Conservation (phyloP, 805 yeast species). For the Candida glaebosa region DNA sequence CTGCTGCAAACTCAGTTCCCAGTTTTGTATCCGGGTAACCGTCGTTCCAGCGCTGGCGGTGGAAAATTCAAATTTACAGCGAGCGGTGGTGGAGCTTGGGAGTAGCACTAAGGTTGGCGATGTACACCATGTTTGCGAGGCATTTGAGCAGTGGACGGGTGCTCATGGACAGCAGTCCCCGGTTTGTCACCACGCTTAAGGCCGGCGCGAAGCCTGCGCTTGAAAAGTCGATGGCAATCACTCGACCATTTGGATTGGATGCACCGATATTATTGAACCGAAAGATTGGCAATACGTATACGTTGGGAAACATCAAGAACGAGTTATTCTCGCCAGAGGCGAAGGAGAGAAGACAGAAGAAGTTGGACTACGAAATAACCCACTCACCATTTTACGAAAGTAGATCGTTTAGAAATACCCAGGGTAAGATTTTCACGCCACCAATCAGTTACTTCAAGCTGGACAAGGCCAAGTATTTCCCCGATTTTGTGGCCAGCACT, state of each 20-base stretch:
- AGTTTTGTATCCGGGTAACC: slow-evolving; percentile 1
- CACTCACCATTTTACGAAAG: slow-evolving; percentile 44
- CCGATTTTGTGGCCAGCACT: slow-evolving; percentile 65
- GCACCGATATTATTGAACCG: slow-evolving; percentile 25
- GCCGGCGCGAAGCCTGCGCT: slow-evolving; percentile 40
- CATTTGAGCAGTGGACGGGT: slow-evolving; percentile 1
- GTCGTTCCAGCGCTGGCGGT: neutral
- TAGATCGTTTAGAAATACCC: slow-evolving; percentile 57
- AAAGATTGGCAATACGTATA: slow-evolving; percentile 14
- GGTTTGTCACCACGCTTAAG: slow-evolving; percentile 33
- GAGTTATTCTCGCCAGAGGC: slow-evolving; percentile 33
- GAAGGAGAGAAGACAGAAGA: slow-evolving; percentile 34
- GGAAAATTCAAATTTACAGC: neutral
- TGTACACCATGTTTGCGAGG: neutral
- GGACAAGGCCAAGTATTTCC: slow-evolving; percentile 76
- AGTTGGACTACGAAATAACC: slow-evolving; percentile 38
- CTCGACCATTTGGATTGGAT: slow-evolving; percentile 39
- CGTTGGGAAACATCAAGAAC: slow-evolving; percentile 15
- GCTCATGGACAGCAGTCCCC: slow-evolving; percentile 17
- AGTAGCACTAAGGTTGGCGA: neutral
- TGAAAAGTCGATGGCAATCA: slow-evolving; percentile 25
- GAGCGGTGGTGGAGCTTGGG: neutral
- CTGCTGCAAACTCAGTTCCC: too few species aligned
- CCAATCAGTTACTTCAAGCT: slow-evolving; percentile 76
- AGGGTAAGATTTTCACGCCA: slow-evolving; percentile 80